Evolutionary conservation across 140 eudicot genomes (phyloP).

Genomic region (Erigeron philadelphicus): DNA sequence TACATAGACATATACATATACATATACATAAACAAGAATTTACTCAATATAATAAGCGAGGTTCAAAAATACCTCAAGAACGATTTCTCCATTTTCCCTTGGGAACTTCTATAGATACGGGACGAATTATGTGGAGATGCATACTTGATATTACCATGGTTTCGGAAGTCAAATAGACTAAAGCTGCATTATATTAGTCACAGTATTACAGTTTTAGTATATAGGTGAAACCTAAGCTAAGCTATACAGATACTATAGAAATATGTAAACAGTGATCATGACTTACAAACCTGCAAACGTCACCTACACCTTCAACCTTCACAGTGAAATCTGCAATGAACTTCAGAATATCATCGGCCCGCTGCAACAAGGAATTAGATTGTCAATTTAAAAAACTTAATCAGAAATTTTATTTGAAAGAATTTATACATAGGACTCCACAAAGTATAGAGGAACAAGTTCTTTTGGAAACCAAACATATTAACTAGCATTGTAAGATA

Average conservation of each 20-base stretch:
- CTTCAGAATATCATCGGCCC: constrained; percentile 5
- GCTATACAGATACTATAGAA: background rate
- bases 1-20: background rate
- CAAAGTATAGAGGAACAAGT: background rate
- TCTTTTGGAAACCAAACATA: background rate
- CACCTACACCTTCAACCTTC: constrained; percentile 24
- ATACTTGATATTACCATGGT: constrained; percentile 22
- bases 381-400: background rate
- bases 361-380: background rate
- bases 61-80: constrained; percentile 14
- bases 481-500: background rate
- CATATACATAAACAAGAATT: background rate
- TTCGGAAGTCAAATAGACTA: constrained; percentile 20
- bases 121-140: constrained; percentile 18
- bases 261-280: background rate
- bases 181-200: constrained; percentile 3
- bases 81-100: constrained; percentile 25
- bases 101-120: constrained; percentile 7
- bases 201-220: background rate
- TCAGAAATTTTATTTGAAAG: background rate
- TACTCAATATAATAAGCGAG: no score
- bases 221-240: background rate
- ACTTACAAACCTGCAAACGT: constrained; percentile 23
- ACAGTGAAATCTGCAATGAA: constrained; percentile 22
- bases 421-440: background rate